These are phyloP conservation scores for Arachnomyces sp. DNA, from an alignment of 2,329 filamentous ascomycete genomes.

Conservation along the genomic window DNA sequence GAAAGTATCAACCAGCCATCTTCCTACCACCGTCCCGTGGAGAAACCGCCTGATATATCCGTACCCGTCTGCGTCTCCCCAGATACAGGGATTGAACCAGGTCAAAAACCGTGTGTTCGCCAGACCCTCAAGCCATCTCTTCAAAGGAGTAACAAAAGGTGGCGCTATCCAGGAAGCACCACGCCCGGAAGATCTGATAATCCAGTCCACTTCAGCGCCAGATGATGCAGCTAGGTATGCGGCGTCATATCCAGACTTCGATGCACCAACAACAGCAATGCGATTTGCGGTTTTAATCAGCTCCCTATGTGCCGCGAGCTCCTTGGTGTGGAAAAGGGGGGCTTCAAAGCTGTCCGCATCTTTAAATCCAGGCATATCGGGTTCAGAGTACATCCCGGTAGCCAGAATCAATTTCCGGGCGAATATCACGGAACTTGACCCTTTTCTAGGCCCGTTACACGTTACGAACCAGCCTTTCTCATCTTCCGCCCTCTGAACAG, in stretches of 20 bases:
- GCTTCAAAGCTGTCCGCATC: slow-evolving; percentile 44
- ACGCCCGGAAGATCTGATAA: slow-evolving; percentile 51
- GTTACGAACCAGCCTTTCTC: slow-evolving; percentile 23
- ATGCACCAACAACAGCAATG: slow-evolving; percentile 50
- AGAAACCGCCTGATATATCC: slow-evolving; percentile 38
- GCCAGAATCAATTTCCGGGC: slow-evolving; percentile 50
- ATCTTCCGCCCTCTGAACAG: slow-evolving; percentile 31
- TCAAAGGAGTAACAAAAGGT: slow-evolving; percentile 57
- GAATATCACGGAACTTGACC: slow-evolving; percentile 14
- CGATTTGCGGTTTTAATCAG: slow-evolving; percentile 28
- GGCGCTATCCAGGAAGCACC: slow-evolving; percentile 54
- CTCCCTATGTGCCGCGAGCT: slow-evolving; percentile 38
- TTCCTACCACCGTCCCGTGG: slow-evolving; percentile 41
- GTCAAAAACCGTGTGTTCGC: slow-evolving; percentile 59
- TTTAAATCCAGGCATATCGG: slow-evolving; percentile 46
- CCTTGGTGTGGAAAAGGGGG: slow-evolving; percentile 50
- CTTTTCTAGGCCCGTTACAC: slow-evolving; percentile 11
- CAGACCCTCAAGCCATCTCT: slow-evolving; percentile 59
- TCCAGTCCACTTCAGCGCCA: slow-evolving; percentile 47
- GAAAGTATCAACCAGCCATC: slow-evolving; percentile 41
- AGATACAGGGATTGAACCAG: slow-evolving; percentile 68
- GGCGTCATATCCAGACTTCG: slow-evolving; percentile 54
- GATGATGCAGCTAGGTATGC: slow-evolving; percentile 47
- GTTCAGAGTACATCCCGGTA: slow-evolving; percentile 52
- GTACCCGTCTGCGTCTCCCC: slow-evolving; percentile 57